A percentile compares a stretch with the other conserved stretches of the same genome.
Evolutionary conservation across 495 filamentous ascomycete species (phyloP).

Genomic region (Podospora fimiseda): DNA sequence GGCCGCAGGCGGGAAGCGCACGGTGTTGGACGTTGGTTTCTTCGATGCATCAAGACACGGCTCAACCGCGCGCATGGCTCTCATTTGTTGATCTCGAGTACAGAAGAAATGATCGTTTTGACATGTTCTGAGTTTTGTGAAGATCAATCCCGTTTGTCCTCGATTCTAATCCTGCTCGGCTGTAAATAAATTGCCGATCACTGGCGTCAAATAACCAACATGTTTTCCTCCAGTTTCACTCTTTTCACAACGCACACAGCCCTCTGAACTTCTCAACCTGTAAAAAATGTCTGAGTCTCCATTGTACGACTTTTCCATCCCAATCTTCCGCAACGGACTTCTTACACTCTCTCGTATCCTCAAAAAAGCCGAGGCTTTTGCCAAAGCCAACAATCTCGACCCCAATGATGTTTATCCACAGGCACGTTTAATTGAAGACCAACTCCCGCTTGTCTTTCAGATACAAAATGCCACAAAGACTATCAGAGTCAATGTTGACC

Average conservation of each 20-base stretch:
- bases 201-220: too few relatives aligned
- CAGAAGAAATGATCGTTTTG: too few relatives aligned
- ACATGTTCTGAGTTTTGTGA: too few relatives aligned
- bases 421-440: conserved; percentile 37
- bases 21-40: too few relatives aligned
- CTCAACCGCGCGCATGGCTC: neutral
- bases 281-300: conserved; percentile 4
- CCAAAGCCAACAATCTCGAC: conserved; percentile 13
- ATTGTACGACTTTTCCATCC: conserved; percentile 25
- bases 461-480: conserved; percentile 31
- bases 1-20: too few relatives aligned
- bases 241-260: too few relatives aligned
- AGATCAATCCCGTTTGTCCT: too few relatives aligned
- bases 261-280: too few relatives aligned
- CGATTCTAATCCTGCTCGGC: too few relatives aligned
- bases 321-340: conserved; percentile 24
- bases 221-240: too few relatives aligned
- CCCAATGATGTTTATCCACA: conserved; percentile 18
- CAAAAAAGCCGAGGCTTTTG: conserved; percentile 21
- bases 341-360: conserved; percentile 24
- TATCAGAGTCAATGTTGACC: conserved; percentile 18
- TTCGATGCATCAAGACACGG: neutral
- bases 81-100: too few relatives aligned
- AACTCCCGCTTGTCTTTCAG: conserved; percentile 46
- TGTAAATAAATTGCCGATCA: too few relatives aligned